Percentiles rank a stretch among this genome's conserved stretches.
These are phyloP conservation scores for Aspergillus awamori DNA, from an alignment of 2,329 filamentous ascomycete species.

Conservation along the genomic window DNA sequence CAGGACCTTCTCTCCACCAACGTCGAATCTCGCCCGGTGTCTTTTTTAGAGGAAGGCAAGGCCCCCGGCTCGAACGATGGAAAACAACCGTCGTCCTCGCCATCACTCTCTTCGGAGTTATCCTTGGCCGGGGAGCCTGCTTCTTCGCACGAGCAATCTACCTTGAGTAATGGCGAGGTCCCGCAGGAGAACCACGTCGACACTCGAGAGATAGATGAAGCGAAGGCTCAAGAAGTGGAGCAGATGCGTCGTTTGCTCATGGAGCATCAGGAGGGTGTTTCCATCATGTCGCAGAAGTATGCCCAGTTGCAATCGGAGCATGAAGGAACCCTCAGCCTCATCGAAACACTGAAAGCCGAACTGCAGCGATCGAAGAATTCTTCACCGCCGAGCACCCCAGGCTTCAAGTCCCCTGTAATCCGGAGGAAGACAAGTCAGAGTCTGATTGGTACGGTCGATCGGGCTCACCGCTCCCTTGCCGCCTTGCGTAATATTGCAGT, in stretches of 20 bases:
- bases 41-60: slow-evolving; percentile 81
- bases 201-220: slow-evolving; percentile 42
- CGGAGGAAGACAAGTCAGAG: slow-evolving; percentile 92
- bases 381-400: slow-evolving; percentile 53
- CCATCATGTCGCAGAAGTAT: slow-evolving; percentile 74
- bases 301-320: slow-evolving; percentile 81
- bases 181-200: slow-evolving; percentile 31
- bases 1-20: slow-evolving; percentile 46
- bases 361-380: slow-evolving; percentile 75
- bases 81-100: slow-evolving; percentile 75
- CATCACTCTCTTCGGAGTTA: slow-evolving; percentile 90
- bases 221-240: slow-evolving; percentile 67
- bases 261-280: slow-evolving; percentile 77
- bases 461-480: slow-evolving; percentile 86
- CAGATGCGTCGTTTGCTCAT: slow-evolving; percentile 69
- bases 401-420: slow-evolving; percentile 67
- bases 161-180: slow-evolving; percentile 53
- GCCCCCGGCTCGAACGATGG: slow-evolving; percentile 71
- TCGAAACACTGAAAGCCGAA: slow-evolving; percentile 89
- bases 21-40: slow-evolving; percentile 63
- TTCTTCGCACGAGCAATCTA: slow-evolving; percentile 64
- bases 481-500: slow-evolving; percentile 84
- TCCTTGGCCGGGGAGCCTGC: slow-evolving; percentile 82
- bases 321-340: slow-evolving; percentile 76
- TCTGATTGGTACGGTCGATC: slow-evolving; percentile 76